phyloP scores from a whole-genome alignment of 73 alveolate species.

The Paramecium biaurelia region DNA sequence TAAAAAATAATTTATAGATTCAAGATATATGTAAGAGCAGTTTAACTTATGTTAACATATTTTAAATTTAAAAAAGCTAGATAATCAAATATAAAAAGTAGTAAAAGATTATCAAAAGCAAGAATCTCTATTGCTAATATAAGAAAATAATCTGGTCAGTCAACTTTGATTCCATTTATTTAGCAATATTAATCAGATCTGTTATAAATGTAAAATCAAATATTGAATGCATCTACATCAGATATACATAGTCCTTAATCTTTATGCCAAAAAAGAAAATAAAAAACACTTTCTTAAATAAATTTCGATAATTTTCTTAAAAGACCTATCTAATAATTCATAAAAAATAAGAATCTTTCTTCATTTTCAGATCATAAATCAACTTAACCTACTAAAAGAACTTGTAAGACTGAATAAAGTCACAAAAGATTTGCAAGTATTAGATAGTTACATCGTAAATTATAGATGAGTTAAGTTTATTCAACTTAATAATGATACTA shows the following conservation, averaged over 20 bases:
- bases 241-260: background rate
- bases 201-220: background rate
- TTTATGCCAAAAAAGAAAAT: background rate
- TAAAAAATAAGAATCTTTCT: background rate
- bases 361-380: background rate
- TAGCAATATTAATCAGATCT: background rate
- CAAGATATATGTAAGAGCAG: constrained; percentile 13
- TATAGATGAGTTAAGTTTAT: background rate
- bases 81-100: background rate
- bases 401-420: background rate
- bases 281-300: background rate
- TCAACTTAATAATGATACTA: background rate
- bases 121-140: background rate
- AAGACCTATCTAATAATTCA: background rate
- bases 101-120: background rate
- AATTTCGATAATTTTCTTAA: background rate
- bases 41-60: background rate
- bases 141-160: background rate
- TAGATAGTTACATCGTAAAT: background rate
- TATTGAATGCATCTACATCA: background rate
- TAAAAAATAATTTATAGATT: background rate
- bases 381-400: background rate
- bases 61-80: background rate
- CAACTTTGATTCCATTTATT: background rate
- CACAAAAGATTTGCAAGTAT: background rate